These are phyloP conservation scores for Isabelozyma pseudorhagii DNA, from an alignment of 805 yeast genomes.

Conservation along the genomic window DNA sequence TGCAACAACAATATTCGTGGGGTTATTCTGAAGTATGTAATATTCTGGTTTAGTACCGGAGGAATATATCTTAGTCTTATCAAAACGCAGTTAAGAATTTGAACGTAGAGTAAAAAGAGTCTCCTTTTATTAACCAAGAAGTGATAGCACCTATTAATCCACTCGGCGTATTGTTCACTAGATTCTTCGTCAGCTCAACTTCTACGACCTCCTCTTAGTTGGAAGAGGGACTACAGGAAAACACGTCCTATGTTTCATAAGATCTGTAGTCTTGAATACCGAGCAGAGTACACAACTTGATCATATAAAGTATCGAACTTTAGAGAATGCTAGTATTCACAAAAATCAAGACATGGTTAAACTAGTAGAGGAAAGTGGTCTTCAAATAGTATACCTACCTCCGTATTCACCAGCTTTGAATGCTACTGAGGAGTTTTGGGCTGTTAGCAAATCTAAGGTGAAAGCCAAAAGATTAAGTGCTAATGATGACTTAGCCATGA, in stretches of 20 bases:
- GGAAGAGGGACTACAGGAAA: too few species aligned
- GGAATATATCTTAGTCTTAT: too few species aligned
- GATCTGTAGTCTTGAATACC: neutral
- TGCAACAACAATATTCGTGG: too few species aligned
- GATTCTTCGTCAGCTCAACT: too few species aligned
- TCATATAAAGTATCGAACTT: neutral
- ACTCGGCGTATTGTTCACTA: too few species aligned
- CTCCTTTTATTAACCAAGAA: too few species aligned
- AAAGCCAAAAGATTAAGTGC: neutral
- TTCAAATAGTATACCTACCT: neutral
- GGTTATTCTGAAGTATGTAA: too few species aligned
- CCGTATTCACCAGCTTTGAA: neutral
- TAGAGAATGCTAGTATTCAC: neutral
- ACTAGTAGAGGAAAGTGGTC: neutral
- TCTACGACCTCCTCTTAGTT: too few species aligned
- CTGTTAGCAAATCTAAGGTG: neutral
- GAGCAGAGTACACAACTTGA: neutral
- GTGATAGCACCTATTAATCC: too few species aligned
- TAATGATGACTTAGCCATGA: neutral
- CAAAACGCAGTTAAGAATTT: too few species aligned
- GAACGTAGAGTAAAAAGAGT: too few species aligned
- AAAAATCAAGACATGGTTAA: neutral
- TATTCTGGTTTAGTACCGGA: too few species aligned
- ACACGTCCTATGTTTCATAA: neutral
- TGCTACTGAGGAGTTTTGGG: neutral